Base-by-base conservation (phyloP, 768 basidiomycete genomes). In the Tylopilus vinaceipallidus region DNA sequence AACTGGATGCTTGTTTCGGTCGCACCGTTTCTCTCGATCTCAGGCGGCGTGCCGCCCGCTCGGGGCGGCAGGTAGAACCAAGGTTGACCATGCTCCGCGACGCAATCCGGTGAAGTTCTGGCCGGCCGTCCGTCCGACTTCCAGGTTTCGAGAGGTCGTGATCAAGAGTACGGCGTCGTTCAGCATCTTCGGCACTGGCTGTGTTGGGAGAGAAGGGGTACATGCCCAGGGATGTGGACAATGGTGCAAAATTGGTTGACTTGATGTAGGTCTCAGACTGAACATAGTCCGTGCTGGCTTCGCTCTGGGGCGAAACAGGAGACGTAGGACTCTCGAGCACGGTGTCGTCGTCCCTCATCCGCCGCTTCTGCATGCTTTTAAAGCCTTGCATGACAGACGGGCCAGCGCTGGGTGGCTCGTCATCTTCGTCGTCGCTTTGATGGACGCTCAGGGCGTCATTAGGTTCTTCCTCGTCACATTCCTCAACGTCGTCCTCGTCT, bases 51-150 rank as follows among this genome's bases (percentile, higher is more conserved):
- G 45, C 30, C 17, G 30, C 55, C 50, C 54, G 45, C 61, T 67
- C 61, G 67, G 62, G 50, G 59, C 66, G 59, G 44, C 43, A 65
- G 56, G 56, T 45, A n/a, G 65, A 57, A 19, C 66, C 54, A 14
- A 88, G 66, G 60, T 88, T 77, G 44, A 85, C 64, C 76, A 87
- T 77, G 60, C 86, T 88, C 57, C 68, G 75, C 42, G 86, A 87
- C 0, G 78, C 76, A 33, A 75, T 77, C 45, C 79, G 81, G 60
- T 81, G 81, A 60, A 86, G 73, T 41, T 71, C 69, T 6, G 81
- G 78, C 19, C 69, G 64, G 29, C 20, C 41, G 50, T 56, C 51
- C 44, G 49, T 34, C 27, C 45, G 50, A 27, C 30, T 16, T 41
- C 50, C 53, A 44, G 49, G 37, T 19, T 33, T 45, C 40, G 41